These are phyloP conservation scores for Micractinium sp. DNA, from an alignment of 139 green algal species.

Conservation along the genomic window DNA sequence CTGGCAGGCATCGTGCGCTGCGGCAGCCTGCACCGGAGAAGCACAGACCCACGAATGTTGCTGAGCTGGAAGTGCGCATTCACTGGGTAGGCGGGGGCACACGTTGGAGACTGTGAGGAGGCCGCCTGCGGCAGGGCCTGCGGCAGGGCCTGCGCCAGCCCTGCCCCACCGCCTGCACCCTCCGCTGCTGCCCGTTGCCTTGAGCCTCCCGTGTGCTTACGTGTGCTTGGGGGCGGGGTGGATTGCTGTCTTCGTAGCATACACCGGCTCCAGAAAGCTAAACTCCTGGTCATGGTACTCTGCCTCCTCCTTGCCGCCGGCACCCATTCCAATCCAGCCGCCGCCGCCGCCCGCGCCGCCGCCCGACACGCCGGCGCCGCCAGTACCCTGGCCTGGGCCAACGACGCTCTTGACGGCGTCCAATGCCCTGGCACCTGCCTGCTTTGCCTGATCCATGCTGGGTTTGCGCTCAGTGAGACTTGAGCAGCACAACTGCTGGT, in stretches of 20 bases:
- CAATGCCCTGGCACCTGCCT: not conserved
- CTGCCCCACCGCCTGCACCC: too few relatives aligned
- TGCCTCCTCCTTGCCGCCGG: not conserved
- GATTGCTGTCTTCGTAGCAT: not conserved
- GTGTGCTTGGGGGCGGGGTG: not conserved
- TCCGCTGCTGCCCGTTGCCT: too few relatives aligned
- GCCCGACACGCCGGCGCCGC: too few relatives aligned
- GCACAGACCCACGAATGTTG: not conserved
- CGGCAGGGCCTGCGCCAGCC: not conserved
- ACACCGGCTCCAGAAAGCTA: not conserved
- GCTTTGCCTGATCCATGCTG: not conserved
- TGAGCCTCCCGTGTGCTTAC: not conserved
- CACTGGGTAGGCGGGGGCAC: too few relatives aligned
- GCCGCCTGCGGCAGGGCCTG: too few relatives aligned
- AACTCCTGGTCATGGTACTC: not conserved
- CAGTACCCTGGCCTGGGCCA: not conserved
- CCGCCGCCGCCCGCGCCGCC: slow-evolving; percentile 1
- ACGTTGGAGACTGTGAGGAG: not conserved
- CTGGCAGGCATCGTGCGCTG: not conserved
- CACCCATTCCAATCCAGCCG: not conserved
- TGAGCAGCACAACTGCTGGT: too few relatives aligned
- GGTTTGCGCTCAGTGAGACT: too few relatives aligned
- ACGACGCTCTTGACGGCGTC: not conserved
- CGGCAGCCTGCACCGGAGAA: not conserved
- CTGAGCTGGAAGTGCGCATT: not conserved